Evolutionary conservation across 2,329 filamentous ascomycete genomes (phyloP), one percentile per base, ranked within the genome.

Genomic region (Berkeleyomyces rouxiae): DNA sequence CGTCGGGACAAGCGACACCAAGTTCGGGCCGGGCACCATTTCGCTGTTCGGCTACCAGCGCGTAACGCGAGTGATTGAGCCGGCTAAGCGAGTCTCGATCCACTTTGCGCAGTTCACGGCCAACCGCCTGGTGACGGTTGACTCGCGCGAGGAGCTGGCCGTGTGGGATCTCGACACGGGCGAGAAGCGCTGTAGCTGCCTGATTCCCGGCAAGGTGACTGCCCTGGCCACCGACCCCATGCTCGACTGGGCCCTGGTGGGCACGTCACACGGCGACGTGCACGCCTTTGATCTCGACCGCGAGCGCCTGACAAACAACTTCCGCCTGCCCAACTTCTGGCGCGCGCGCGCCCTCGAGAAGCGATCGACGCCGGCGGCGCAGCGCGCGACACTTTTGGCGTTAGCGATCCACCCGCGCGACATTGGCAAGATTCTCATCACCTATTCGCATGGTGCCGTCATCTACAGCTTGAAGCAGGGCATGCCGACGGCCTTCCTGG

Each of bases 401-500:
- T 76, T 99, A 70, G 83, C 90, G 65, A 79, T 97, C 68, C 93
- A 97, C 70, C 91, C 93, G 1, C 82, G 90, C 68, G 93, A 99
- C 71, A 88, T 97, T 67, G 93, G 93, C 3, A 90, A 90, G 69
- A 78, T 99, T 36, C 75, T 99, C 63, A 87, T 99, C 64, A 91
- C 87, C n/a, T 99, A 97, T 72, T 83, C 83, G 0, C 83, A 92
- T 67, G 93, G 93, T 11, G 90, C 88, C 4, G 89, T 89, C 57
- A 81, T 93, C 65, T 99, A 95, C 74, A 95, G 90, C 2, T 95
- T 99, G 78, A 97, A 99, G 75, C 87, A 95, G 71, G 91, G 90
- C 70, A 80, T 85, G 64, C 79, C 89, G 0, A 76, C 84, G 57
- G 86, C 87, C 66, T 95, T 84, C 73, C 90, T 95, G 68, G 81